Evolutionary conservation across 2,329 filamentous ascomycete genomes (phyloP).

Genomic region (Domatiomyces globalis): DNA sequence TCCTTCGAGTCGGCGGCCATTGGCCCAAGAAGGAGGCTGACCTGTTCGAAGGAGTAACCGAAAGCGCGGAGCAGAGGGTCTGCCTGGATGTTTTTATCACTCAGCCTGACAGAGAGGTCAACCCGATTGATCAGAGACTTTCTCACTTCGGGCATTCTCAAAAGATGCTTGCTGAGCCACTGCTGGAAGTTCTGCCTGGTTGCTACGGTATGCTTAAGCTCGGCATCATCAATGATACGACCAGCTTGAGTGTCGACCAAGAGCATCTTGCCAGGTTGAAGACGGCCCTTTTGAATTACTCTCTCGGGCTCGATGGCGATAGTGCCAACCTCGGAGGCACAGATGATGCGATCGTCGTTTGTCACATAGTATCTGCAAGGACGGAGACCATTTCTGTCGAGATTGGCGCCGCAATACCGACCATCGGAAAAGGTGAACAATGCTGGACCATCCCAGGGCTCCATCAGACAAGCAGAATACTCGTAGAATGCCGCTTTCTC

Average conservation of each 20-base stretch:
- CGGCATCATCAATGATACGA: slow-evolving; percentile 84
- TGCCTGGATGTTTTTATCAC: slow-evolving; percentile 60
- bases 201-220: slow-evolving; percentile 81
- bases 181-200: slow-evolving; percentile 72
- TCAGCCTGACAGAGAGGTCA: slow-evolving; percentile 53
- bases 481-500: slow-evolving; percentile 96
- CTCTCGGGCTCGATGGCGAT: slow-evolving; percentile 82
- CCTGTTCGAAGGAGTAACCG: slow-evolving; percentile 90
- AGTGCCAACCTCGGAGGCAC: slow-evolving; percentile 89
- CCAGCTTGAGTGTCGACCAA: slow-evolving; percentile 83
- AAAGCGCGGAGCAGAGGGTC: slow-evolving; percentile 75
- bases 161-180: slow-evolving; percentile 75
- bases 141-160: slow-evolving; percentile 65
- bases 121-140: slow-evolving; percentile 42
- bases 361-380: slow-evolving; percentile 96
- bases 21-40: slow-evolving; percentile 76
- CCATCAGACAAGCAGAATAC: slow-evolving; percentile 97
- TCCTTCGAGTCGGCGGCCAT: slow-evolving; percentile 98
- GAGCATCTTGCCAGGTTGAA: slow-evolving; percentile 92
- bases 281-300: slow-evolving; percentile 79
- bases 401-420: slow-evolving; percentile 89
- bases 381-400: slow-evolving; percentile 87
- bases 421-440: slow-evolving; percentile 96
- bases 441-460: slow-evolving; percentile 93
- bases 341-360: slow-evolving; percentile 93